phyloP scores from a whole-genome alignment of 345 rosid genomes.

The Corchorus capsularis region DNA sequence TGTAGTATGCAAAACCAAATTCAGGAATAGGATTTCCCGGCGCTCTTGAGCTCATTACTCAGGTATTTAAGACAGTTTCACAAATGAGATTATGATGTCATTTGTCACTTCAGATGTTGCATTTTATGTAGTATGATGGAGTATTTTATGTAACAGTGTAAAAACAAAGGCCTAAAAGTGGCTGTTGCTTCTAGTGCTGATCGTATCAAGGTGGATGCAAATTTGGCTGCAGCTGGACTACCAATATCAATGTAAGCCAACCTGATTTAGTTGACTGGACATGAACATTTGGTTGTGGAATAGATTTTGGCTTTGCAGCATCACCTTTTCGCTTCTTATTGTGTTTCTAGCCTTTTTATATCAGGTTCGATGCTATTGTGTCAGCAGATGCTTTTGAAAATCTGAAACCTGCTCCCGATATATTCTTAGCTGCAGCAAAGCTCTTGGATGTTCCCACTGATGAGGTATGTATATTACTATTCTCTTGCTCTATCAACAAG shows the following conservation, averaged over 20 bases:
- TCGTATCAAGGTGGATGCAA: slow-evolving; percentile 93
- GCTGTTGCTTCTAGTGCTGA: slow-evolving; percentile 99
- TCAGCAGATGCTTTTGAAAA: slow-evolving; percentile 98
- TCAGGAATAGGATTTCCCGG: slow-evolving; percentile 96
- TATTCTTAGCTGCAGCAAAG: slow-evolving; percentile 90
- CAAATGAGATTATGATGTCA: slow-evolving; percentile 7
- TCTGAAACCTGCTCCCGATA: slow-evolving; percentile 97
- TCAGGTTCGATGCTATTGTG: slow-evolving; percentile 96
- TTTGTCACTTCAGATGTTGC: neutral
- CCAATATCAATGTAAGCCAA: slow-evolving; percentile 63
- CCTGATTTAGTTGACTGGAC: neutral
- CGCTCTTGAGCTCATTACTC: slow-evolving; percentile 81
- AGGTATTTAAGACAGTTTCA: slow-evolving; percentile 46
- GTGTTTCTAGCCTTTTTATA: slow-evolving; percentile 17
- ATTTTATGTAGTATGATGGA: slow-evolving; percentile 2
- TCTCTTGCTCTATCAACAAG: neutral
- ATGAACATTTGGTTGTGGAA: neutral
- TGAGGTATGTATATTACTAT: slow-evolving; percentile 51
- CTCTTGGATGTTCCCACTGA: slow-evolving; percentile 71
- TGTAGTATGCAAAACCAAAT: slow-evolving; percentile 89
- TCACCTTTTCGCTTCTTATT: slow-evolving; percentile 14
- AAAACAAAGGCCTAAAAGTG: slow-evolving; percentile 82
- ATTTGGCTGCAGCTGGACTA: slow-evolving; percentile 87
- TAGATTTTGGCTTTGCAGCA: neutral
- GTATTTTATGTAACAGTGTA: slow-evolving; percentile 55